phyloP scores from a whole-genome alignment of 169 alveolate species.

The Eimeria zaria region DNA sequence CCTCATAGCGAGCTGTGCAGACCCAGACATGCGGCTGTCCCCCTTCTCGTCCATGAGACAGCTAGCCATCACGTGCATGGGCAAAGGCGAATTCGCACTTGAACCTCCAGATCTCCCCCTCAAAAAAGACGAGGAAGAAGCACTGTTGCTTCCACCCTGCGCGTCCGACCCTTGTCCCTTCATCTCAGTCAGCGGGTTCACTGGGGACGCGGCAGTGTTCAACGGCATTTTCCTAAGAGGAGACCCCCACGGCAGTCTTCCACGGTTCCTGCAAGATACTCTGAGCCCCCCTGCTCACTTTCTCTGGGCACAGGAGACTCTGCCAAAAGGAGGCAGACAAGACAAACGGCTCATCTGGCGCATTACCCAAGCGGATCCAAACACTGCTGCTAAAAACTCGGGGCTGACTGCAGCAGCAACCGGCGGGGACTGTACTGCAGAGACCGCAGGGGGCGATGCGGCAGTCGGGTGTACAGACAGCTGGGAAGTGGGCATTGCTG shows the following conservation, averaged over 20 bases:
- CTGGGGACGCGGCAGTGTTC: constrained; percentile 44
- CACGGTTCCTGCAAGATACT: constrained; percentile 73
- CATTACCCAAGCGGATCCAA: constrained; percentile 67
- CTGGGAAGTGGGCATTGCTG: constrained; percentile 72
- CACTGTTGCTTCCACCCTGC: constrained; percentile 74
- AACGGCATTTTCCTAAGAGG: constrained; percentile 76
- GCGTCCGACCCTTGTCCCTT: constrained; percentile 80
- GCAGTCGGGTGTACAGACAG: constrained; percentile 76
- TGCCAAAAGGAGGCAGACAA: not conserved
- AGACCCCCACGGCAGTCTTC: constrained; percentile 68
- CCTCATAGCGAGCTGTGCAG: constrained; percentile 77
- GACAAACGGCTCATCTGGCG: constrained; percentile 31
- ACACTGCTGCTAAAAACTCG: constrained; percentile 45
- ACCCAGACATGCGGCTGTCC: constrained; percentile 64
- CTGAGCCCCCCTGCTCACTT: constrained; percentile 49
- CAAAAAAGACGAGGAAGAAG: constrained; percentile 65
- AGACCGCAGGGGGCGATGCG: constrained; percentile 37
- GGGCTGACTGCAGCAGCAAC: constrained; percentile 76
- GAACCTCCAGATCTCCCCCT: constrained; percentile 44
- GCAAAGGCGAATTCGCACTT: constrained; percentile 28
- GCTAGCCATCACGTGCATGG: constrained; percentile 74
- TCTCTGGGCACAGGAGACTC: constrained; percentile 76
- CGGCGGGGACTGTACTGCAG: constrained; percentile 56
- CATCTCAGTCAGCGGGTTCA: constrained; percentile 72
- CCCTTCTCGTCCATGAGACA: constrained; percentile 77